phyloP scores from a whole-genome alignment of 1,139 yeast species.

The Taiozyma onychis region DNA sequence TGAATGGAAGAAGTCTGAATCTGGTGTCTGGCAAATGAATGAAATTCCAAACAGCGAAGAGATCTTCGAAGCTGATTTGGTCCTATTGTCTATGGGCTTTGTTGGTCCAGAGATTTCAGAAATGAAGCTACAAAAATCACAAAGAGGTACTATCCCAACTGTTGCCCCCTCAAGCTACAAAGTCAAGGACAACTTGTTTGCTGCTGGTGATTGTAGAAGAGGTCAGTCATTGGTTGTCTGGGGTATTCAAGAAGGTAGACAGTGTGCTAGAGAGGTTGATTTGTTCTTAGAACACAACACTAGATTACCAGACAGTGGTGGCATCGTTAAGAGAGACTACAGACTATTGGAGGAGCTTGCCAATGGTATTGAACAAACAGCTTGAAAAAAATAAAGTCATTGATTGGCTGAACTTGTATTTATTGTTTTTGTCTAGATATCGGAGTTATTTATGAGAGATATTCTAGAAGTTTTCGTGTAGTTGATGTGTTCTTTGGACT shows the following conservation, averaged over 20 bases:
- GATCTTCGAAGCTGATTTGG: constrained; percentile 90
- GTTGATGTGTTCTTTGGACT: neutral
- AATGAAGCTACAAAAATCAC: constrained; percentile 65
- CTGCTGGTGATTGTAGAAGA: constrained; percentile 99
- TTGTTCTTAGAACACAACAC: constrained; percentile 70
- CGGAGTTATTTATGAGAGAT: neutral
- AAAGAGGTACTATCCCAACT: constrained; percentile 83
- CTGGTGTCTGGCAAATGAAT: constrained; percentile 99
- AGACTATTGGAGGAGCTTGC: constrained; percentile 70
- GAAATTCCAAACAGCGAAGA: constrained; percentile 95
- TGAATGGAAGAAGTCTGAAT: constrained; percentile 94
- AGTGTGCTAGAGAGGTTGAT: constrained; percentile 95
- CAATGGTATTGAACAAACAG: constrained; percentile 31
- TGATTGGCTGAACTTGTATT: neutral
- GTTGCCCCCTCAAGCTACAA: constrained; percentile 63
- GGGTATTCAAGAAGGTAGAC: constrained; percentile 99
- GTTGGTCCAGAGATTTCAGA: constrained; percentile 92
- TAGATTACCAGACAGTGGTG: constrained; percentile 89
- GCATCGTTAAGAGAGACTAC: constrained; percentile 79
- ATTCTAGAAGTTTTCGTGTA: neutral
- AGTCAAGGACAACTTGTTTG: constrained; percentile 69
- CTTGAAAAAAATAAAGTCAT: neutral
- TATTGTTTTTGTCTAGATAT: neutral
- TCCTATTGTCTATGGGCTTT: constrained; percentile 93
- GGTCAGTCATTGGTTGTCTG: constrained; percentile 98